Conservation (phyloP, 768 basidiomycete species). For the Leucosporidium creatinivorum region DNA sequence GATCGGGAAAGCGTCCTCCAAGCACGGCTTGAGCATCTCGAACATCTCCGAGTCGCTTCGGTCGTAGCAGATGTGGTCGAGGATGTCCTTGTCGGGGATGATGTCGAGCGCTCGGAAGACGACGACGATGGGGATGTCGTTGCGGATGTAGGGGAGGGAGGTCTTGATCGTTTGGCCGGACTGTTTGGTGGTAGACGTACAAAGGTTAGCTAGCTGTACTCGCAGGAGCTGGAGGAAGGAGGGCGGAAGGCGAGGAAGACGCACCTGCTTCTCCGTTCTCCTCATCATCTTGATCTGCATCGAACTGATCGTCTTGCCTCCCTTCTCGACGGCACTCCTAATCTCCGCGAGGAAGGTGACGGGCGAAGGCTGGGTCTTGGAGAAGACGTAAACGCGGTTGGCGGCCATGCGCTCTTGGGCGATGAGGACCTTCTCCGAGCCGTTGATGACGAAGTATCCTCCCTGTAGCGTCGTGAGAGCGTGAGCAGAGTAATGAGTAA, state of each 20-base stretch:
- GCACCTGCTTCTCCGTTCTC: conserved; percentile 49
- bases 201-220: neutral
- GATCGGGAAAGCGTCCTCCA: conserved; percentile 96
- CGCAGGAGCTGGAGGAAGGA: neutral
- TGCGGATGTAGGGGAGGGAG: conserved; percentile 94
- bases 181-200: neutral
- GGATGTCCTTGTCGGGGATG: conserved; percentile 92
- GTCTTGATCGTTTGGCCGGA: conserved; percentile 81
- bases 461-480: conserved; percentile 48
- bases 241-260: neutral
- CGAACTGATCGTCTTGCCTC: conserved; percentile 94
- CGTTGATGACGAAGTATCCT: conserved; percentile 99
- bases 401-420: conserved; percentile 99
- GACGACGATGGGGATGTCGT: conserved; percentile 97
- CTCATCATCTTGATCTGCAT: conserved; percentile 93
- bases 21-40: conserved; percentile 96
- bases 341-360: conserved; percentile 95
- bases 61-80: conserved; percentile 98
- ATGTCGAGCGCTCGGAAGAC: conserved; percentile 97
- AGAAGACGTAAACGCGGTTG: conserved; percentile 98
- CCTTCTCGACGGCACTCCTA: conserved; percentile 92
- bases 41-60: conserved; percentile 92
- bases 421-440: conserved; percentile 99
- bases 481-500: neutral
- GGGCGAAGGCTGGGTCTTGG: conserved; percentile 92